Evolutionary conservation across 73 alveolate species (phyloP), one percentile per base, ranked within the genome.

Genomic region (Halteria grandinella): DNA sequence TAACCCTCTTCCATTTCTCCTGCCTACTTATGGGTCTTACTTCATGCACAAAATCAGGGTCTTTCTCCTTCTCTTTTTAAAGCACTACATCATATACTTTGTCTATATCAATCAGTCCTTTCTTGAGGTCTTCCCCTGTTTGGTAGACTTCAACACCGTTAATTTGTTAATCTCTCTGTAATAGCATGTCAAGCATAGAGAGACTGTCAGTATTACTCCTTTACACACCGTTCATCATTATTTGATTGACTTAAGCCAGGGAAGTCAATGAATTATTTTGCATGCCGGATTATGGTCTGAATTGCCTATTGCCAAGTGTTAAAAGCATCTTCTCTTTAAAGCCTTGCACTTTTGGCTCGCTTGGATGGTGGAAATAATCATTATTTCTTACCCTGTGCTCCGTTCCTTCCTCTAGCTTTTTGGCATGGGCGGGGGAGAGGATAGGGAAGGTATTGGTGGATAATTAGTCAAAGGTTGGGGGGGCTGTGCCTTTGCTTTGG

Each of bases 261-360:
- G 6, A 48, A 31, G 6, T 8, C 21, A 15, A 48, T 48, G n/a
- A 8, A 14, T 48, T 6, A 17, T 45, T 53, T 28, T 53, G 6
- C 28, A 40, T 5, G 15, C 43, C 69, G 11, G 7, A 39, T 25
- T 53, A 53, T 4, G 69, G 69, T 14, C 3, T 36, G 40, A 33
- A 14, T 37, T 60, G 37, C 43, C 77, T 60, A 21, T 39, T 3
- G 45, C 21, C 10, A 5, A 60, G 20, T 40, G 77, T 36, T 39
- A 21, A 4, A 3, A 60, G 31, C 77, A 60, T 60, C 58, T 40
- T 36, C 43, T 60, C 49, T 21, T 60, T 60, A 31, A 60, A 60
- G 7, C 53, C 14, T 40, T 60, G 10, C 5, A 55, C 77, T 60
- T 59, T 60, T 10, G 43, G 48, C 18, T 60, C 77, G 10, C 58